A percentile compares a stretch with the other conserved stretches of the same genome.
Conservation (phyloP, 2,329 filamentous ascomycete genomes). For the Massarina eburnea region DNA sequence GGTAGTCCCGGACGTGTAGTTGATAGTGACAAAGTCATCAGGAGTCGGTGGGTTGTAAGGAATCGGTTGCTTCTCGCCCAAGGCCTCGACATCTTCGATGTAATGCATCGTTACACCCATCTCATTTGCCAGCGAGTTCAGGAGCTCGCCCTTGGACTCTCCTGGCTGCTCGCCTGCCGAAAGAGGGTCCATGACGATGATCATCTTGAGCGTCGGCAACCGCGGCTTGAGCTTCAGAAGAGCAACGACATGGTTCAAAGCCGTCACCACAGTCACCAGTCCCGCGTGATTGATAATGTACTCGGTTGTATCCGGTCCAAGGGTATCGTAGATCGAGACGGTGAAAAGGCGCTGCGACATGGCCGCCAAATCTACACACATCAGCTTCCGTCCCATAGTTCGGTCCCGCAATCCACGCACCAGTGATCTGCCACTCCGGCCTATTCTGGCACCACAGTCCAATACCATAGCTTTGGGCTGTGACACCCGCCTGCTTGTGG, state of each 20-base stretch:
- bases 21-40: constrained; percentile 83
- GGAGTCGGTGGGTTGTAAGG: constrained; percentile 71
- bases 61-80: constrained; percentile 71
- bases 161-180: constrained; percentile 76
- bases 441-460: constrained; percentile 87
- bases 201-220: constrained; percentile 79
- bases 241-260: constrained; percentile 76
- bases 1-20: constrained; percentile 86
- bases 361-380: constrained; percentile 71
- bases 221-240: constrained; percentile 79
- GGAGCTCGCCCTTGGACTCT: constrained; percentile 75
- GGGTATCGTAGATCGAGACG: constrained; percentile 94
- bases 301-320: constrained; percentile 87
- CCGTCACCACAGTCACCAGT: constrained; percentile 73
- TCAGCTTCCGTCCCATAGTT: constrained; percentile 8
- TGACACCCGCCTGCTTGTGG: constrained; percentile 71
- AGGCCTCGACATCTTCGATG: constrained; percentile 76
- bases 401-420: constrained; percentile 46
- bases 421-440: constrained; percentile 84
- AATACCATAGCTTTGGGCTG: constrained; percentile 66
- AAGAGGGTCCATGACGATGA: constrained; percentile 82
- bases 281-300: constrained; percentile 93
- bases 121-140: constrained; percentile 73
- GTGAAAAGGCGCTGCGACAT: constrained; percentile 85
- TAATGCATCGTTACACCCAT: constrained; percentile 78